Base-by-base conservation (phyloP, 2,329 filamentous ascomycete species). In the Trichophyton benhamiae region DNA sequence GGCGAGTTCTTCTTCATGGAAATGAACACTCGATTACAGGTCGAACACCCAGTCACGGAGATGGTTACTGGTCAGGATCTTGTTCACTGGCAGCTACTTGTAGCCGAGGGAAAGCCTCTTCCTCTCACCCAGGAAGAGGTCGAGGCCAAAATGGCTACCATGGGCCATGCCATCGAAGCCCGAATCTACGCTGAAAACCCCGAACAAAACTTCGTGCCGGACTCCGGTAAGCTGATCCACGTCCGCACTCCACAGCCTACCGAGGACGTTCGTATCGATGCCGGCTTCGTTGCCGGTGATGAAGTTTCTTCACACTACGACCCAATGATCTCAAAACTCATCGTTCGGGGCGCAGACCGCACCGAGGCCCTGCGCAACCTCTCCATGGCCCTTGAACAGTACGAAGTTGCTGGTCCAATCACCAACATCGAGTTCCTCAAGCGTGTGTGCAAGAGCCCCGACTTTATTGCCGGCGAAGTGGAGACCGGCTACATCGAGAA, bases 401-500 rank as follows among this genome's bases (percentile, higher is more conserved):
- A 97, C 71, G 90, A 99, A 74, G 86, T 99, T 9, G 94, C 92
- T 2, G 94, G 94, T 0, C 83, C 95, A 6, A 87, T 89, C 70
- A 99, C 94, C 5, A 99, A 99, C 71, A 91, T 99, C 64, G 94
- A 97, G 73, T 99, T 99, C 70, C 77, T 99, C 63, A 97, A 97
- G 78, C 83, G 86, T 7, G 81, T 96, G 61, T 96, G 91, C 72
- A 82, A 84, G 53, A 91, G 88, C 63, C 82, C 83, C 0, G 89
- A 87, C 58, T 99, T 99, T 70, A 82, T 95, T 61, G 82, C 82
- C 9, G 94, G 92, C 7, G 85, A 94, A 20, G 91, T 99, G 13
- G 92, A 99, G 74, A 99, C 94, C 0, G 92, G 92, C 0, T 99
- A 96, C 72, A 97, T 99, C 66, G 86, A 91, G 60, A 96, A 95